Evolutionary conservation across 345 rosid genomes (phyloP), one percentile per base, ranked within the genome.

Genomic region (Hibiscus trionum): DNA sequence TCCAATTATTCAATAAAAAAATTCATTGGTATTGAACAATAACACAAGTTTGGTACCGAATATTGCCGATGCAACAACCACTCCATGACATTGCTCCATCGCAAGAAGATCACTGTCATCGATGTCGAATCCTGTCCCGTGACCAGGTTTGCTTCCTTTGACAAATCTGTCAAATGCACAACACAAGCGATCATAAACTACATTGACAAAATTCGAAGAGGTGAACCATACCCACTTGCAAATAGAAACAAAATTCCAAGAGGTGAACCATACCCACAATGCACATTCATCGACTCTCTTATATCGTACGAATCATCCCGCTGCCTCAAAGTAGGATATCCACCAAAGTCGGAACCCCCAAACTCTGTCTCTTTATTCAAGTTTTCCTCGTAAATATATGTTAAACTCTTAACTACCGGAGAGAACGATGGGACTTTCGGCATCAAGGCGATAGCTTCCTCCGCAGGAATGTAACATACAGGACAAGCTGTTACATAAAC

Each of bases 321-420:
- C 62, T 89, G 89, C 73, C 80, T 85, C 72, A 93, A 76, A 71
- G 97, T 85, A 78, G 99, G 96, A 81, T 84, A 96, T 72, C 99
- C 99, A 73, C 99, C 98, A 81, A 96, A 96, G 29, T 89, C 97
- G 1, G 99, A 96, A 72, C 99, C 99, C 72, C 99, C 97, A 80
- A 91, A 96, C 78, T 89, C 97, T 66, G 88, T 84, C 9, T 83
- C 80, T 76, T 73, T 88, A 66, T 76, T 88, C 26, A 82, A 63
- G 15, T 85, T 84, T 73, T 90, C 91, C 85, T 96, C 97, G 60
- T 77, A 76, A 59, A 96, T 79, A 66, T 93, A 96, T 7, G 90
- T 83, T 77, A 96, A 83, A 73, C 82, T 77, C 78, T 89, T 88
- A 69, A 96, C 75, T 67, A 87, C 86, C 1, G 96, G 98, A 42